Conservation (phyloP, 2,329 filamentous ascomycete species). For the Ceratocystis ficicola region DNA sequence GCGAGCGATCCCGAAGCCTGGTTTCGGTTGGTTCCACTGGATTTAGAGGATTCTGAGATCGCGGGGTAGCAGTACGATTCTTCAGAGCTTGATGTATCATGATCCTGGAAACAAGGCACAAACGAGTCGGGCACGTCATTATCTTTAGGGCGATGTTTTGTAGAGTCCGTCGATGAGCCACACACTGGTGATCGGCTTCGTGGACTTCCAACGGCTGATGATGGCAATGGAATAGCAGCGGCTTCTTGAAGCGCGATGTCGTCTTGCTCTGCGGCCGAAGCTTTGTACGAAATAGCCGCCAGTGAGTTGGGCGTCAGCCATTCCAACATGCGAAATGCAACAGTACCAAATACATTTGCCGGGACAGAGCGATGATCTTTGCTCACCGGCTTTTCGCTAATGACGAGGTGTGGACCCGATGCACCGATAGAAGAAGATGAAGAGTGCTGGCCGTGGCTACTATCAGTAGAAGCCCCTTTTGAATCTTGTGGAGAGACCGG, state of each 20-base stretch:
- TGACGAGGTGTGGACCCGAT: conserved; percentile 9
- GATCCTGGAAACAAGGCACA: not conserved
- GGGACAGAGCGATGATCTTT: conserved; percentile 50
- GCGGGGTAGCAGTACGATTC: not conserved
- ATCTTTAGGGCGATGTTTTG: not conserved
- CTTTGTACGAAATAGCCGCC: conserved; percentile 14
- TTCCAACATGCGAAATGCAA: conserved; percentile 57
- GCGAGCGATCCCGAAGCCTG: conserved; percentile 14
- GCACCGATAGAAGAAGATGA: not conserved
- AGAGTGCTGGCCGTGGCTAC: not conserved
- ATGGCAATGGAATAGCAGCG: conserved; percentile 18
- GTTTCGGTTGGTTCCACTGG: conserved; percentile 6
- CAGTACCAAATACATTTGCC: conserved; percentile 52
- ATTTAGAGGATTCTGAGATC: conserved; percentile 4
- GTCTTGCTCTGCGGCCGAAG: conserved; percentile 20
- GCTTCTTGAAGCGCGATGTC: conserved; percentile 19
- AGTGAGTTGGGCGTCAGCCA: conserved; percentile 47
- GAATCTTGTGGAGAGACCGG: conserved; percentile 1
- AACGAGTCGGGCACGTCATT: not conserved
- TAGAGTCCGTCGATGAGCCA: not conserved
- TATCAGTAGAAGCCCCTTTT: not conserved
- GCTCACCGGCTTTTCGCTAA: conserved; percentile 37
- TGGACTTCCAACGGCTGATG: conserved; percentile 16
- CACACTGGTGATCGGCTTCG: conserved; percentile 11
- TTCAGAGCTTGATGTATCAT: not conserved